These are phyloP conservation scores for Corrigiola litoralis DNA, from an alignment of 179 eudicot genomes.

Conservation along the genomic window DNA sequence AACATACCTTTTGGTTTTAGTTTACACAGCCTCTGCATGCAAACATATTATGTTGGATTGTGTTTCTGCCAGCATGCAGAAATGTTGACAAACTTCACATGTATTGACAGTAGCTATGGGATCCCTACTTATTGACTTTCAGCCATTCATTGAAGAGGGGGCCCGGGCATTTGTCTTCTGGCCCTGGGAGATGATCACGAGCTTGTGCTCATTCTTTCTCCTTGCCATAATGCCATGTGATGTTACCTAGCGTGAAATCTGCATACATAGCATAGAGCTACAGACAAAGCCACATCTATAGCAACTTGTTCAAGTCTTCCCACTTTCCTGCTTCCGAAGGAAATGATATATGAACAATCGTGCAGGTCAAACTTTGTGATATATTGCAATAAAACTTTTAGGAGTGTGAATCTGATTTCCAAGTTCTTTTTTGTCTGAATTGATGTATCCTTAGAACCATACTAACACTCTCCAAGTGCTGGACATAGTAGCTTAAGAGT, in stretches of 20 bases:
- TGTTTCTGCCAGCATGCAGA: too few species aligned
- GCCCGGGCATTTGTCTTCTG: slow-evolving; percentile 12
- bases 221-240: not conserved
- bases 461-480: not conserved
- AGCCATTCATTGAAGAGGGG: slow-evolving; percentile 19
- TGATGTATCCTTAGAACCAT: not conserved
- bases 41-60: not conserved
- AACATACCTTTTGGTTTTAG: too few species aligned
- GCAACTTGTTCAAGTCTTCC: too few species aligned
- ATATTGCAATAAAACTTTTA: not conserved
- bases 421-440: not conserved
- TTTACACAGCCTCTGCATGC: not conserved
- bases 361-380: too few species aligned
- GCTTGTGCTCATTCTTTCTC: slow-evolving; percentile 17
- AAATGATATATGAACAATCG: too few species aligned
- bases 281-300: too few species aligned
- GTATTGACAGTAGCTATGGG: slow-evolving; percentile 12
- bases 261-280: not conserved
- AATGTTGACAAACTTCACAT: slow-evolving; percentile 11
- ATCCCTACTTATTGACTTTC: slow-evolving; percentile 6
- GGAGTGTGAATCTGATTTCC: not conserved
- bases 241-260: not conserved
- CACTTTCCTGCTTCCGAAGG: too few species aligned
- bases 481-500: not conserved
- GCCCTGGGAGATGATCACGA: not conserved